A percentile compares a stretch with the other conserved stretches of the same genome.
phyloP scores from a whole-genome alignment of 1,284 basidiomycete species.

The Schizophyllum amplum region DNA sequence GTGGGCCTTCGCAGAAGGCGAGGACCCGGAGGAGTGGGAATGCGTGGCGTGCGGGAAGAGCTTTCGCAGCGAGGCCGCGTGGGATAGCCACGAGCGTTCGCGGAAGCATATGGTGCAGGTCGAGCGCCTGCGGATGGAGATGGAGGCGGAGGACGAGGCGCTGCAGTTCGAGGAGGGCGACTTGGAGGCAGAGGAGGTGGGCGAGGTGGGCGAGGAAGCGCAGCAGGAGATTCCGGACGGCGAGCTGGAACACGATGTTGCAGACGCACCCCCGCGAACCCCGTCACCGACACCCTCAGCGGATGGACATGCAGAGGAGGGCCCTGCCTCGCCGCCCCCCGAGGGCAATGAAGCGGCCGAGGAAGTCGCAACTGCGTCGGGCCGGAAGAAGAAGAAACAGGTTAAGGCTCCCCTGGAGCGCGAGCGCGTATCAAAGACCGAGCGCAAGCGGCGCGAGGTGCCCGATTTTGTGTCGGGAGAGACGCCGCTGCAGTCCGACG shows the following conservation, averaged over 20 bases:
- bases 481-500: conserved; percentile 4
- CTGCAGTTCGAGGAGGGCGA: conserved; percentile 35
- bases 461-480: background rate
- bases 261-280: background rate
- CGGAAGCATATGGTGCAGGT: conserved; percentile 92
- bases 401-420: conserved; percentile 12
- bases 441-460: conserved; percentile 11
- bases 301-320: background rate
- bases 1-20: conserved; percentile 62
- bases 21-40: conserved; percentile 79
- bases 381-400: conserved; percentile 14
- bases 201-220: conserved; percentile 1
- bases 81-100: conserved; percentile 95
- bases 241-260: background rate
- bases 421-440: conserved; percentile 16
- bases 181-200: conserved; percentile 19
- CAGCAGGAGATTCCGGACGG: background rate
- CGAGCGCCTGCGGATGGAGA: conserved; percentile 64
- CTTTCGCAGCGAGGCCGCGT: conserved; percentile 90
- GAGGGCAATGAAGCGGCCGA: conserved; percentile 1
- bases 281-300: background rate
- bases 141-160: conserved; percentile 71
- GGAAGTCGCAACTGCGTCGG: background rate
- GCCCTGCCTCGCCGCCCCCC: conserved; percentile 1
- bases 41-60: conserved; percentile 94